A percentile compares a stretch with the other conserved stretches of the same genome.
phyloP scores from a whole-genome alignment of 495 filamentous ascomycete species.

The Lepidopterella palustris region DNA sequence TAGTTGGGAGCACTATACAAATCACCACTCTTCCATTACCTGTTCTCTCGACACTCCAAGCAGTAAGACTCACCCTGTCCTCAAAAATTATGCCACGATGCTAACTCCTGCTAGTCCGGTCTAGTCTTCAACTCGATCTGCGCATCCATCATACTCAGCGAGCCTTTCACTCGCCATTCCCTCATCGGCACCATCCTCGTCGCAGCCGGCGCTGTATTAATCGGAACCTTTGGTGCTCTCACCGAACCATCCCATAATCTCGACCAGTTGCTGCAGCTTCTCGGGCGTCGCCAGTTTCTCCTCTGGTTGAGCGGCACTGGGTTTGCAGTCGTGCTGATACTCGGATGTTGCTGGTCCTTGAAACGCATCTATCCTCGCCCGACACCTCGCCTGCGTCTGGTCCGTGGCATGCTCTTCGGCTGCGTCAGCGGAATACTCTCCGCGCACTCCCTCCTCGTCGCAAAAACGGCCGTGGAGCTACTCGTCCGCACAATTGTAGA shows the following conservation, averaged over 20 bases:
- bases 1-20: constrained; percentile 92
- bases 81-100: not conserved
- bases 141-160: constrained; percentile 84
- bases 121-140: constrained; percentile 98
- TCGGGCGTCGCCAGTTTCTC: constrained; percentile 71
- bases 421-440: constrained; percentile 80
- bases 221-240: constrained; percentile 90
- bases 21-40: constrained; percentile 95
- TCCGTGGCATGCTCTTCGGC: constrained; percentile 81
- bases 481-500: constrained; percentile 90
- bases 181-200: constrained; percentile 84
- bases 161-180: constrained; percentile 90
- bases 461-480: constrained; percentile 94
- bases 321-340: constrained; percentile 61
- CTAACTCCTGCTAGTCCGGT: constrained; percentile 52
- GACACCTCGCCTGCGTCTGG: constrained; percentile 64
- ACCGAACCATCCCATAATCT: constrained; percentile 90
- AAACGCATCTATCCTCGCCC: constrained; percentile 50
- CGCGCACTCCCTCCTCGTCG: constrained; percentile 85
- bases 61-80: constrained; percentile 43
- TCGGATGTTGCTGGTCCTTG: constrained; percentile 51
- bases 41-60: constrained; percentile 91
- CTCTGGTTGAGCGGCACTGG: constrained; percentile 81
- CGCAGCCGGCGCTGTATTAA: constrained; percentile 75
- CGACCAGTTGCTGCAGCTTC: constrained; percentile 68